Evolutionary conservation across 2,329 filamentous ascomycete genomes (phyloP), one percentile per base, ranked within the genome.

Genomic region (Claviceps digitariae): DNA sequence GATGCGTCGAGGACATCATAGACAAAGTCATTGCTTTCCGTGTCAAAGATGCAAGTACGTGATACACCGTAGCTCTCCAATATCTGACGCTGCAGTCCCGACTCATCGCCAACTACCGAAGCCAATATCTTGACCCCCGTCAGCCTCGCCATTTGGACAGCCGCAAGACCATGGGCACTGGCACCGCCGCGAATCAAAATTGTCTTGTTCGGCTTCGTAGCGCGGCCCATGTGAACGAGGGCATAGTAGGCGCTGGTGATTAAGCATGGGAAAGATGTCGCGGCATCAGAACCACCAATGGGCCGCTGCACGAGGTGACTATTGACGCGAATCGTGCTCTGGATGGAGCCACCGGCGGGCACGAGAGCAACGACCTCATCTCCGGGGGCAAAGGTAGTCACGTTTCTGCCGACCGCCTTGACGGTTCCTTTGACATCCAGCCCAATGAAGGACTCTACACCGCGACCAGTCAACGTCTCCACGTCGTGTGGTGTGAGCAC

Each of bases 181-280:
- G 71, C 68, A 3, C 68, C 75, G 10, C 67, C 66, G 51, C 75
- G 71, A 20, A 78, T 63, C 4, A 78, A 63, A 4, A 76, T 64
- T 2, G 57, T 66, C 9, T 65, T 60, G 3, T 59, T 59, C n/a
- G 41, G 45, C 7, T 52, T 49, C 20, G 62, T 49, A 20, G 62
- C 51, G 40, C 66, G 62, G 29, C 66, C 68, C n/a, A 65, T 38
- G 25, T 63, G 58, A 2, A 61, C 27, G 7, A 80, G 61, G 2
- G 67, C 68, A 53, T 77, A 70, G 52, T 69, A 67, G 1, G 74
- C 75, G 4, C 72, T 69, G 23, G 69, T 56, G 50, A 69, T 68
- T 0, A 68, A 62, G 1, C 72, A 67, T 0, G 72, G 70, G 9
- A 69, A 59, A 6, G 70, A 59, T 2, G 58, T 59, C 2, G 60